phyloP scores from a whole-genome alignment of 805 yeast genomes.

The Priceomyces haplophilus region DNA sequence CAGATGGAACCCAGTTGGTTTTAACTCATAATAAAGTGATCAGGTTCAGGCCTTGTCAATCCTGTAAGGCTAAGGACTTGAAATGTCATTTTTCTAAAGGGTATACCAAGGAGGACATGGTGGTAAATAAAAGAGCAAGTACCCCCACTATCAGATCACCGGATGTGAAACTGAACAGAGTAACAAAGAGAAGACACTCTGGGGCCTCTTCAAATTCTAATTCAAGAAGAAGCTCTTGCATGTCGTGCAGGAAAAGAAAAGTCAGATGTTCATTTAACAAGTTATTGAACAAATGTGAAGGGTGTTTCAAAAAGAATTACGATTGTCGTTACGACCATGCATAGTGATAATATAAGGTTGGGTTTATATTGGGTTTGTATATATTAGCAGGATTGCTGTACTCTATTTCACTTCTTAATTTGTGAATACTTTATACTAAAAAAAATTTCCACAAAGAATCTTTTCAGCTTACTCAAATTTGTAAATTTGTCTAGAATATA shows the following conservation, averaged over 20 bases:
- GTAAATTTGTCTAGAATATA: too few species aligned
- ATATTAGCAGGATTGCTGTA: neutral
- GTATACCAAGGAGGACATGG: constrained; percentile 59
- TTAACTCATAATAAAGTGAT: constrained; percentile 34
- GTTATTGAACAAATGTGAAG: constrained; percentile 34
- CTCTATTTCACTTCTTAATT: neutral
- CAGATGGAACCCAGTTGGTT: constrained; percentile 12
- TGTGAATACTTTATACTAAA: too few species aligned
- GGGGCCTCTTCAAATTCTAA: constrained; percentile 5
- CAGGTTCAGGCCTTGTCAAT: constrained; percentile 53
- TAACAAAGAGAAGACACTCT: constrained; percentile 1
- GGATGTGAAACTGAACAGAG: neutral
- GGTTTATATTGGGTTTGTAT: neutral
- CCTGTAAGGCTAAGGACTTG: constrained; percentile 46
- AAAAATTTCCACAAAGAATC: too few species aligned
- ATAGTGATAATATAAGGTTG: neutral
- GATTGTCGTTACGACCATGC: constrained; percentile 30
- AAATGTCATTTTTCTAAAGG: constrained; percentile 62
- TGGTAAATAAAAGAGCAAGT: constrained; percentile 11
- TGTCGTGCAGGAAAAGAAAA: constrained; percentile 41
- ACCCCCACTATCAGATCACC: neutral
- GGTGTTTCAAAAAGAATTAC: constrained; percentile 37
- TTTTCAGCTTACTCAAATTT: too few species aligned
- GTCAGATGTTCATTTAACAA: constrained; percentile 39
- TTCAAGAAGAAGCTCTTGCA: constrained; percentile 37